phyloP scores from a whole-genome alignment of 2,329 filamentous ascomycete species.

The Colletotrichum higginsianum region DNA sequence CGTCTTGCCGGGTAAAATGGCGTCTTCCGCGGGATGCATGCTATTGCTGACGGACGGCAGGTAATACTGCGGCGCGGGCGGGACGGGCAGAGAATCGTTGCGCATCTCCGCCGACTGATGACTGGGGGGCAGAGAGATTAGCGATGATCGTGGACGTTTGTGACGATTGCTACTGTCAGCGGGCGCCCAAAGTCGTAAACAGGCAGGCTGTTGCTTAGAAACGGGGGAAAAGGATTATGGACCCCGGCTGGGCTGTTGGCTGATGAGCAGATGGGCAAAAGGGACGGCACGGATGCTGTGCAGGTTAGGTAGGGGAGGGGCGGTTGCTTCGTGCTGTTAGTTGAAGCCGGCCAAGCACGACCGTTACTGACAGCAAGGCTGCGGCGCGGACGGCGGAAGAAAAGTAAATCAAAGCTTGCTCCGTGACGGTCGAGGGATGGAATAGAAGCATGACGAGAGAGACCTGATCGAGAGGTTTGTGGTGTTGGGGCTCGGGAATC shows the following conservation, averaged over 20 bases:
- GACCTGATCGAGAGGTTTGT: neutral
- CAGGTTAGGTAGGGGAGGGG: conserved; percentile 9
- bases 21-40: conserved; percentile 25
- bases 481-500: conserved; percentile 22
- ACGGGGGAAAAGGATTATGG: conserved; percentile 24
- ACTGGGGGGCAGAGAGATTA: conserved; percentile 19
- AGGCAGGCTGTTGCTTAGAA: conserved; percentile 11
- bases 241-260: conserved; percentile 16
- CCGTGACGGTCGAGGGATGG: conserved; percentile 1
- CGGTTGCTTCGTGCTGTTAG: conserved; percentile 21
- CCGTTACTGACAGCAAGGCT: conserved; percentile 45
- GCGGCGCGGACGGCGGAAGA: conserved; percentile 16
- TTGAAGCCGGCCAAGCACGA: conserved; percentile 14
- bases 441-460: neutral
- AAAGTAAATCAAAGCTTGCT: conserved; percentile 10
- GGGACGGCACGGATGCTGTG: conserved; percentile 23
- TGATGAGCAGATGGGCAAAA: conserved; percentile 6
- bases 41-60: conserved; percentile 21
- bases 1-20: conserved; percentile 27
- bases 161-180: conserved; percentile 16
- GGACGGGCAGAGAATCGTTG: conserved; percentile 36
- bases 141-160: conserved; percentile 26
- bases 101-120: conserved; percentile 21
- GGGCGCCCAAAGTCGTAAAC: conserved; percentile 4
- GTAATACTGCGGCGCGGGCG: conserved; percentile 34